Evolutionary conservation across 208 protist genomes (phyloP), one percentile per base, ranked within the genome.

Genomic region (Acanthamoeba triangularis): DNA sequence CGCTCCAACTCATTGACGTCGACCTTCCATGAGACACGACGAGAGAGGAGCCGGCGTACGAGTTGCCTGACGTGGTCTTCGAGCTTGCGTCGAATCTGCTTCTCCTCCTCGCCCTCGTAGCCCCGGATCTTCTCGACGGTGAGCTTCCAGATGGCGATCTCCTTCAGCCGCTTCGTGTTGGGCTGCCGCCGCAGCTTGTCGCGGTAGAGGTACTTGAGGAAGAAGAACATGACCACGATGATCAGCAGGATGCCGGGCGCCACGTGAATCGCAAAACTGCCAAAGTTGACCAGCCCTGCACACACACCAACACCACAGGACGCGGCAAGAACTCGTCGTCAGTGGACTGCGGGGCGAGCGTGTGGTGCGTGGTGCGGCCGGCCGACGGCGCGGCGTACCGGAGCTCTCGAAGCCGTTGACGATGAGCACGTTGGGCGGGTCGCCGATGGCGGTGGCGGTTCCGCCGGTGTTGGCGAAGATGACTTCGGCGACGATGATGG

Each of bases 391-490:
- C 18, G 25, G 3, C 23, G 25, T 49, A 80, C 49, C 93, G 18
- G 67, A 33, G 30, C 14, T 52, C n/a, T 65, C 20, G 52, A 72
- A 41, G 44, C 76, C 52, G 67, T 97, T 97, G 49, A 95, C 97
- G 72, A 98, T 97, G 20, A 98, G 96, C n/a, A 98, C 87, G 76
- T 98, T 98, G 35, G 97, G 97, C 13, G 97, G 97, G 90, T 98
- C 98, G 30, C 96, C 97, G 61, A 98, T 93, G 28, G 95, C 47
- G 10, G 96, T 98, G 52, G 95, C 87, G 2, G 95, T 96, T 87
- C 97, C 95, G n/a, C 97, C 97, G 69, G 98, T 97, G 84, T 97
- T 98, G 74, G 87, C 95, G 25, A 98, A 96, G 61, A 98, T 96
- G 47, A 97, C 97, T 74, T 97, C 95, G 52, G 95, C 65, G 33